phyloP scores from a whole-genome alignment of 2,329 filamentous ascomycete genomes.

The Verticillium albo-atrum region DNA sequence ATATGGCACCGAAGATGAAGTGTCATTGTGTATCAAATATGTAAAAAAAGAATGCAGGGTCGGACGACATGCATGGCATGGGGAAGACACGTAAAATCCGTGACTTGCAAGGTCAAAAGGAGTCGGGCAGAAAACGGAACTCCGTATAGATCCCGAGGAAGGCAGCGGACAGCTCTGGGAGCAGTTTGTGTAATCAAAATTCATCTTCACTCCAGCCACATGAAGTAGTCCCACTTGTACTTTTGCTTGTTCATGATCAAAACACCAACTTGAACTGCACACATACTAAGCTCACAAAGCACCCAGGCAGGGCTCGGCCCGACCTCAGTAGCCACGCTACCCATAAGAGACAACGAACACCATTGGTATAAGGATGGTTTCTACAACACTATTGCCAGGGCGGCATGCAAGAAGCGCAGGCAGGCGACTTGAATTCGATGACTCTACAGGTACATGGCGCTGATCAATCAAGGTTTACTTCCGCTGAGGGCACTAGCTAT shows the following conservation, averaged over 20 bases:
- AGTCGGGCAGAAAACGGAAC: no score
- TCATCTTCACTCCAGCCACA: background rate
- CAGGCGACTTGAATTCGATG: background rate
- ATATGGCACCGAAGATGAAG: background rate
- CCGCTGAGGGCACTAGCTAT: constrained; percentile 20
- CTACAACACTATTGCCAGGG: no score
- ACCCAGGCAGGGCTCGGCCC: no score
- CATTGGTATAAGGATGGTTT: no score
- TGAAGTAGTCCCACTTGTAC: background rate
- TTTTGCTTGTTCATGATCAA: background rate
- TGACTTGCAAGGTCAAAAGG: background rate
- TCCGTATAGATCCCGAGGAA: no score
- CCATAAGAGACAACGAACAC: no score
- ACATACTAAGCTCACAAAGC: no score
- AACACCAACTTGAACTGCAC: no score
- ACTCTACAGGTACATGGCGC: background rate
- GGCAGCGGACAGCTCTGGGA: background rate
- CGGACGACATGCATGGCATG: background rate
- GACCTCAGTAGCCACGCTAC: no score
- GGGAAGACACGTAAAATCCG: no score
- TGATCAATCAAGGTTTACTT: background rate
- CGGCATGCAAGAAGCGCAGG: background rate
- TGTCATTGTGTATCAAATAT: background rate
- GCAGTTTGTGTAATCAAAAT: background rate
- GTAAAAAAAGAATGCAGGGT: background rate